These are phyloP conservation scores for Ogataea degrootiae DNA, from an alignment of 805 yeast species.

Conservation along the genomic window DNA sequence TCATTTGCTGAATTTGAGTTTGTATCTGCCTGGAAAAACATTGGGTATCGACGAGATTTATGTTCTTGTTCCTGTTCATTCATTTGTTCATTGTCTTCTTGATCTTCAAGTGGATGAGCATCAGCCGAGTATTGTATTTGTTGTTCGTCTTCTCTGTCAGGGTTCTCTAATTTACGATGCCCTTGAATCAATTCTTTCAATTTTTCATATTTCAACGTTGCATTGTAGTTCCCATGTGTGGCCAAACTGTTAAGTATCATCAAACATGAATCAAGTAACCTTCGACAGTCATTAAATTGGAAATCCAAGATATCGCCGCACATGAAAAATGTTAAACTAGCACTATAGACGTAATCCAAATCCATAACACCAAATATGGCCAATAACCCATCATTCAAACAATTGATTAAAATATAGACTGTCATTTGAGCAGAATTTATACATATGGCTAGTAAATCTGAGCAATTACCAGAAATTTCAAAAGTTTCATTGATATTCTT, in stretches of 20 bases:
- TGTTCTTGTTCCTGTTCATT: not conserved
- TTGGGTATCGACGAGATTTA: not conserved
- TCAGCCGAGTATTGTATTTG: not conserved
- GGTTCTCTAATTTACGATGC: constrained; percentile 6
- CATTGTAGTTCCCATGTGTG: constrained; percentile 17
- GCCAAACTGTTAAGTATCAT: constrained; percentile 16
- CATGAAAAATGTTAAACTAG: constrained; percentile 24
- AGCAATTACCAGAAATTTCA: constrained; percentile 12
- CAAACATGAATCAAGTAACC: constrained; percentile 16
- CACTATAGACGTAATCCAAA: constrained; percentile 25
- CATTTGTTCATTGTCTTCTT: not conserved
- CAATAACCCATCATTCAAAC: constrained; percentile 18
- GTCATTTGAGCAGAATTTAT: constrained; percentile 25
- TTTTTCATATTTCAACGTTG: constrained; percentile 14
- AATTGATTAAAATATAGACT: constrained; percentile 11
- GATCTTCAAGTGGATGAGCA: not conserved
- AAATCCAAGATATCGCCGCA: constrained; percentile 22
- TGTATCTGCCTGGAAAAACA: not conserved
- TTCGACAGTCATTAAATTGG: constrained; percentile 11
- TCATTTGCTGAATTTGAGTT: not conserved
- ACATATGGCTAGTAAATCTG: constrained; percentile 21
- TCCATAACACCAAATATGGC: constrained; percentile 28
- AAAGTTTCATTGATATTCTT: constrained; percentile 6
- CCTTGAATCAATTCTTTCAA: constrained; percentile 14
- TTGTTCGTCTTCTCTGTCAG: not conserved